Conservation (phyloP, 192 early-diverging fungal genomes). For the Entomortierella beljakovae region DNA sequence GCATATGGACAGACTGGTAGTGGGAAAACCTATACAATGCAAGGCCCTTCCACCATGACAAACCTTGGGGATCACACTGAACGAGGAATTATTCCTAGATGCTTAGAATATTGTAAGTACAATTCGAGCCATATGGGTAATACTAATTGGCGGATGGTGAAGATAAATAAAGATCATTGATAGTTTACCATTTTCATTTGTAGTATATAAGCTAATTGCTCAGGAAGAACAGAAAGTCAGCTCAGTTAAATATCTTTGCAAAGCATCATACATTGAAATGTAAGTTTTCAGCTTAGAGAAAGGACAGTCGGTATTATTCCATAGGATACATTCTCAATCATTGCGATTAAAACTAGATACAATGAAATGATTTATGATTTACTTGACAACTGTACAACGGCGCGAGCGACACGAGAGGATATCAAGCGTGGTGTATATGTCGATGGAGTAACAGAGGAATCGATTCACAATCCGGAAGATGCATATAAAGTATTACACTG, state of each 20-base stretch:
- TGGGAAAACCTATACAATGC: constrained; percentile 84
- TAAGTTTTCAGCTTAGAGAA: no score
- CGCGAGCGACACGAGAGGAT: constrained; percentile 71
- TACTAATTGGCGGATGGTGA: no score
- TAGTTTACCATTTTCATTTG: neutral
- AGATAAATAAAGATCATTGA: neutral
- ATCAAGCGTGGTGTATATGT: constrained; percentile 76
- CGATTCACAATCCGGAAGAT: constrained; percentile 68
- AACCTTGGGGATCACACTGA: constrained; percentile 77
- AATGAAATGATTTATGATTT: constrained; percentile 93
- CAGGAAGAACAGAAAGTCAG: constrained; percentile 61
- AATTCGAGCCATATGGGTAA: no score
- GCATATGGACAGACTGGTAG: constrained; percentile 82
- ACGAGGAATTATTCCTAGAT: constrained; percentile 72
- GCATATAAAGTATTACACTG: constrained; percentile 59
- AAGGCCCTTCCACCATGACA: constrained; percentile 81
- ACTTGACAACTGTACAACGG: constrained; percentile 72
- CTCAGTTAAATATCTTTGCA: constrained; percentile 78
- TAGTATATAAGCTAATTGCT: constrained; percentile 68
- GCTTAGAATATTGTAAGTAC: constrained; percentile 64
- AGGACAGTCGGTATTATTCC: no score
- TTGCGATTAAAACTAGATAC: constrained; percentile 59
- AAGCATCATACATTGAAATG: constrained; percentile 93
- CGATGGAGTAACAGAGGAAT: constrained; percentile 73
- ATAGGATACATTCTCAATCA: neutral